Percentiles rank a stretch among this genome's conserved stretches.
These are phyloP conservation scores for Takakia lepidozioides DNA, from an alignment of 225 moss, liverwort and hornwort species.

Conservation along the genomic window DNA sequence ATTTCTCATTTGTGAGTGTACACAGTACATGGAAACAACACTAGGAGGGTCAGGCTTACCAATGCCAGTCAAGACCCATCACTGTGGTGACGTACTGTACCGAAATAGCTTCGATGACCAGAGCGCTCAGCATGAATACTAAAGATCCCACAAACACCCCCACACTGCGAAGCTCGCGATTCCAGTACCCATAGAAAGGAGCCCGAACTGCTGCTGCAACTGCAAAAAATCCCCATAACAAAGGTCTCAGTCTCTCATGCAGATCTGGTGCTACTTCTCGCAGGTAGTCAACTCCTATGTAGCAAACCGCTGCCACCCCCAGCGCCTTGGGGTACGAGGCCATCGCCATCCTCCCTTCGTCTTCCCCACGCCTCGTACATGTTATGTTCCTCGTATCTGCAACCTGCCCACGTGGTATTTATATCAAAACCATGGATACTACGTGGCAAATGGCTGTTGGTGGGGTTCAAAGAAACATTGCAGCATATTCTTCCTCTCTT, in stretches of 20 bases:
- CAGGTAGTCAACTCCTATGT: slow-evolving; percentile 69
- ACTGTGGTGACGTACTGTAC: slow-evolving; percentile 95
- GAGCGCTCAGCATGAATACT: slow-evolving; percentile 70
- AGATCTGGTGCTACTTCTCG: slow-evolving; percentile 42
- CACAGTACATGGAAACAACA: too few species aligned
- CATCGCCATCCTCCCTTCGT: slow-evolving; percentile 1
- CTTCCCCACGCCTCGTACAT: too few species aligned
- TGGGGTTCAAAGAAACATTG: too few species aligned
- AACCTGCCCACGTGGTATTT: too few species aligned
- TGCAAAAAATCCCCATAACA: slow-evolving; percentile 76
- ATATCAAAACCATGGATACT: too few species aligned
- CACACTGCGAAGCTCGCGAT: slow-evolving; percentile 49
- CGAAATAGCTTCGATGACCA: slow-evolving; percentile 71
- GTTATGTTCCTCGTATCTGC: too few species aligned
- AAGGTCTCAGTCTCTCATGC: slow-evolving; percentile 66
- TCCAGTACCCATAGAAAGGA: slow-evolving; percentile 73
- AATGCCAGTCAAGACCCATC: slow-evolving; percentile 93
- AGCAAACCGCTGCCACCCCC: slow-evolving; percentile 44
- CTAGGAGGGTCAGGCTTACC: too few species aligned
- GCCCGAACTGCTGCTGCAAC: slow-evolving; percentile 59
- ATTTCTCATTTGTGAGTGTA: too few species aligned
- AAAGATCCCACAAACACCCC: slow-evolving; percentile 51
- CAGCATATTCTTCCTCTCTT: too few species aligned
- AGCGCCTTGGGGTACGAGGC: slow-evolving; percentile 46
- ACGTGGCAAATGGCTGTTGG: too few species aligned